These are phyloP conservation scores for Colletotrichum sp. DNA, from an alignment of 2,329 filamentous ascomycete species.

Conservation along the genomic window DNA sequence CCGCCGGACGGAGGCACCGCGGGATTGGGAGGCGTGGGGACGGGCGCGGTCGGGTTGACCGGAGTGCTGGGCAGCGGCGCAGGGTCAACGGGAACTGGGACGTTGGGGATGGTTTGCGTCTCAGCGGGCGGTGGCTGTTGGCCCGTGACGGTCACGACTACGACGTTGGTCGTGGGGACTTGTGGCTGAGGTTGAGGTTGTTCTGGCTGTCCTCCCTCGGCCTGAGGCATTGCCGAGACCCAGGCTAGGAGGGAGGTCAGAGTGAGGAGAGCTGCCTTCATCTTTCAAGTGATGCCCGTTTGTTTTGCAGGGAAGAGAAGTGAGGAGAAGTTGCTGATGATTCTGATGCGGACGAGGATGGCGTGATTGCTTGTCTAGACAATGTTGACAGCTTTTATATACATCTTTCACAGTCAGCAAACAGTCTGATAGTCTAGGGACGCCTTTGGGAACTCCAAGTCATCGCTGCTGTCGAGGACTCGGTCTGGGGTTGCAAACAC, in stretches of 20 bases:
- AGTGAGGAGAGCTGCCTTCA: conserved; percentile 2
- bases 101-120: conserved; percentile 1
- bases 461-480: not conserved
- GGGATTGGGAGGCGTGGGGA: not conserved
- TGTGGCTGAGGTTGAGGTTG: not conserved
- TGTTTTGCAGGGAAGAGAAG: not conserved
- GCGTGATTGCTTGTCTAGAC: not conserved
- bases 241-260: not conserved
- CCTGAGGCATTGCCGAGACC: conserved; percentile 10
- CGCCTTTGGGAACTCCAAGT: not conserved
- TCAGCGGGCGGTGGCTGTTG: not conserved
- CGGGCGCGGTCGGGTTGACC: not conserved
- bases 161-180: not conserved
- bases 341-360: not conserved
- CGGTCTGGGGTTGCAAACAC: not conserved
- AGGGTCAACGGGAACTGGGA: not conserved
- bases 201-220: not conserved
- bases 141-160: conserved; percentile 7
- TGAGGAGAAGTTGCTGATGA: not conserved
- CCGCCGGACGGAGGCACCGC: conserved; percentile 21
- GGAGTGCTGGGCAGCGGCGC: not conserved
- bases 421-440: not conserved
- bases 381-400: not conserved
- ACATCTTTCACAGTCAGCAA: not conserved
- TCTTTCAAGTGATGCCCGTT: not conserved